Conservation (phyloP, 331 rosid species). For the Prunus yedoensis region DNA sequence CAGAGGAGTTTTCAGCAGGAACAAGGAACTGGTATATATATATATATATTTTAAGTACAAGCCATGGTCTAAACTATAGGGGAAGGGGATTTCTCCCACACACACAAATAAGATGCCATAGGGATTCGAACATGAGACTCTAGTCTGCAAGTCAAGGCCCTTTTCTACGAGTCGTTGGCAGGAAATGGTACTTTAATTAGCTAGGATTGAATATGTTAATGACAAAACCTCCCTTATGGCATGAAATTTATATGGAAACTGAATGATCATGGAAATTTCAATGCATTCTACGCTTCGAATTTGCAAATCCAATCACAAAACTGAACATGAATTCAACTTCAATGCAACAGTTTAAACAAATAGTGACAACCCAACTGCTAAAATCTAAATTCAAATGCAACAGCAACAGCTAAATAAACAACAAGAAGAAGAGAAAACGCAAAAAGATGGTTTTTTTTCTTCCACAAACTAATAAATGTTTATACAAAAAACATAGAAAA, state of each 20-base stretch:
- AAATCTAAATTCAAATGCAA: constrained; percentile 3
- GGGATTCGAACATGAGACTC: too few species aligned
- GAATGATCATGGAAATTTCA: not conserved
- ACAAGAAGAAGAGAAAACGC: not conserved
- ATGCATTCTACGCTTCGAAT: not conserved
- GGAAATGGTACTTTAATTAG: not conserved
- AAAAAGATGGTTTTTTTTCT: too few species aligned
- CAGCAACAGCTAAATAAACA: not conserved
- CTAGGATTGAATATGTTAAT: not conserved
- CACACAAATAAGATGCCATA: too few species aligned
- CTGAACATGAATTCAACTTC: not conserved
- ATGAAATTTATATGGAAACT: not conserved
- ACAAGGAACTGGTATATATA: not conserved
- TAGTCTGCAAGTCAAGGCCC: too few species aligned
- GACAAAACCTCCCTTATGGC: too few species aligned
- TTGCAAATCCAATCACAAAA: not conserved
- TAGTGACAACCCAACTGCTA: not conserved
- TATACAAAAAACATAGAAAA: not conserved
- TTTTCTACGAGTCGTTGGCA: too few species aligned
- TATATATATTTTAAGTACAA: too few species aligned
- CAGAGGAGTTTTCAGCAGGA: not conserved
- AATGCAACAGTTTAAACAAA: not conserved
- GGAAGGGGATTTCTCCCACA: too few species aligned
- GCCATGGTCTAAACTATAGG: too few species aligned
- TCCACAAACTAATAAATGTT: not conserved